phyloP scores from a whole-genome alignment of 768 basidiomycete genomes.

The Sarcomyxa edulis region DNA sequence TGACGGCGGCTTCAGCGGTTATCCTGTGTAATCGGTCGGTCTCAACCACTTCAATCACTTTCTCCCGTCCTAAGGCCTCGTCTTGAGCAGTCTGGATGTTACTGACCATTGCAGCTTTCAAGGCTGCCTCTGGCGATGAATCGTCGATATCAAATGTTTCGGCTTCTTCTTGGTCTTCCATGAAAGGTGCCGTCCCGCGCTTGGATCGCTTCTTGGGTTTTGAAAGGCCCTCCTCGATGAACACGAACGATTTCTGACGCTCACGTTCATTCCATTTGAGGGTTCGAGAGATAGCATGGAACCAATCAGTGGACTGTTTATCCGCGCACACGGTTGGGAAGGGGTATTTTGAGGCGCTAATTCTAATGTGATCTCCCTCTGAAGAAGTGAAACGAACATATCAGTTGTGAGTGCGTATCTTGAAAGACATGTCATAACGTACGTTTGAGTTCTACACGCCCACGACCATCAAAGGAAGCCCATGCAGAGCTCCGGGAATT shows the following conservation, averaged over 20 bases:
- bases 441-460: slow-evolving; percentile 95
- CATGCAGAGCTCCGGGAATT: slow-evolving; percentile 97
- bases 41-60: slow-evolving; percentile 22
- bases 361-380: slow-evolving; percentile 99
- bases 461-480: slow-evolving; percentile 98
- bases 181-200: slow-evolving; percentile 10
- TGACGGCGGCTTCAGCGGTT: slow-evolving; percentile 15
- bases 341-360: slow-evolving; percentile 94
- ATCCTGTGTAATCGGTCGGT: slow-evolving; percentile 20
- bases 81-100: slow-evolving; percentile 11
- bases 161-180: slow-evolving; percentile 57
- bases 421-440: no score
- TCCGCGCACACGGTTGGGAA: slow-evolving; percentile 99
- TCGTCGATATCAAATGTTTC: slow-evolving; percentile 95
- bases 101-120: slow-evolving; percentile 8
- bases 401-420: neutral
- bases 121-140: slow-evolving; percentile 55
- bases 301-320: slow-evolving; percentile 98
- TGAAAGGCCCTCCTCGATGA: slow-evolving; percentile 85
- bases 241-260: slow-evolving; percentile 97
- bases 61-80: slow-evolving; percentile 18
- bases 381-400: slow-evolving; percentile 8
- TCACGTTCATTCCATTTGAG: slow-evolving; percentile 99
- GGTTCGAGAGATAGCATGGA: slow-evolving; percentile 93
- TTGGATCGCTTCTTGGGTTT: slow-evolving; percentile 26